phyloP scores from a whole-genome alignment of 2,329 filamentous ascomycete genomes.

The Penicillium sp. region DNA sequence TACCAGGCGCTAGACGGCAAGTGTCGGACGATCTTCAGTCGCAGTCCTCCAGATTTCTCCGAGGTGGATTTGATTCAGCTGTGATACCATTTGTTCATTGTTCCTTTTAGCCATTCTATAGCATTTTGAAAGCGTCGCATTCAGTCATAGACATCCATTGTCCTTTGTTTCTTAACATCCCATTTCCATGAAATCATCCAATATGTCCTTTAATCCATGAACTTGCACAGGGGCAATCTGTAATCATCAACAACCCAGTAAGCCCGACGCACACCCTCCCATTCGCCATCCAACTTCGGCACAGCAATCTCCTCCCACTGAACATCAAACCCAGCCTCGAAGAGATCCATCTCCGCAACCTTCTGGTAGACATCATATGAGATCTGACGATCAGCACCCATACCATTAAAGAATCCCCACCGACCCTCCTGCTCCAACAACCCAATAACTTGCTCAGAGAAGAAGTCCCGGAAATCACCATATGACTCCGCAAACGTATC shows the following conservation, averaged over 20 bases:
- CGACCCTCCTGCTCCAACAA: slow-evolving; percentile 60
- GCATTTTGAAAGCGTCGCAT: slow-evolving; percentile 25
- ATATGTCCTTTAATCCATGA: slow-evolving; percentile 31
- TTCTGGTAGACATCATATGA: slow-evolving; percentile 96
- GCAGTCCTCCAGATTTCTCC: slow-evolving; percentile 84
- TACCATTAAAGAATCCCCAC: slow-evolving; percentile 68
- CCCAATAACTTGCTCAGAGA: slow-evolving; percentile 80
- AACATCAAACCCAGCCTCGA: slow-evolving; percentile 84
- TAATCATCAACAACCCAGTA: slow-evolving; percentile 80
- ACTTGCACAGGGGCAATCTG: slow-evolving; percentile 45
- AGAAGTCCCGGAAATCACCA: slow-evolving; percentile 78
- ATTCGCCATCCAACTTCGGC: slow-evolving; percentile 72
- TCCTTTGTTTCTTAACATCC: slow-evolving; percentile 3
- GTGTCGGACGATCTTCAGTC: slow-evolving; percentile 77
- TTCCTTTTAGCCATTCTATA: slow-evolving; percentile 19
- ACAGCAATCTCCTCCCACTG: slow-evolving; percentile 80
- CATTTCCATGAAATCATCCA: background rate
- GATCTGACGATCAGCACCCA: slow-evolving; percentile 86
- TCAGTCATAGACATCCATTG: slow-evolving; percentile 21
- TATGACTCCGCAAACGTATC: slow-evolving; percentile 98
- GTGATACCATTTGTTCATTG: slow-evolving; percentile 40
- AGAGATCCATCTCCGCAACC: slow-evolving; percentile 85
- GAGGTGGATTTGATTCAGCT: slow-evolving; percentile 83
- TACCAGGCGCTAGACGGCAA: slow-evolving; percentile 85
- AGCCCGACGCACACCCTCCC: slow-evolving; percentile 81